phyloP scores from a whole-genome alignment of 2,329 filamentous ascomycete species.

The Mycosphaerella sp. region DNA sequence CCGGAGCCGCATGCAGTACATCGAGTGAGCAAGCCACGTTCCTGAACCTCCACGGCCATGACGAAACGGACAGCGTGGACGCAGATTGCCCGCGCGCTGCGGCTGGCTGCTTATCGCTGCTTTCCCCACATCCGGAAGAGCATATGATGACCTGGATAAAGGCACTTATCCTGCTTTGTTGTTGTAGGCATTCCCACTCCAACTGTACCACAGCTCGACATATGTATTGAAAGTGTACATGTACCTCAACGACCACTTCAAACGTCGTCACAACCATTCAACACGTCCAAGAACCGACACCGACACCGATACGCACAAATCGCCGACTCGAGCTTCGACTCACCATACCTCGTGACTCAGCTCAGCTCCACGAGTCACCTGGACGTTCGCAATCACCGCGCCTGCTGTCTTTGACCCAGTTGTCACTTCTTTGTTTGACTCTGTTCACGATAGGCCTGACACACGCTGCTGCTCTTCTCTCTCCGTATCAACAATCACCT shows the following conservation, averaged over 20 bases:
- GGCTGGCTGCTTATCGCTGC: slow-evolving; percentile 12
- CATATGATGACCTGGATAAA: slow-evolving; percentile 18
- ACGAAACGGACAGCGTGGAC: slow-evolving; percentile 13
- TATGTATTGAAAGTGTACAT: too few species aligned
- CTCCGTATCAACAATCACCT: slow-evolving; percentile 11
- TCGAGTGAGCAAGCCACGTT: slow-evolving; percentile 18
- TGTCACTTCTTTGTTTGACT: slow-evolving; percentile 12
- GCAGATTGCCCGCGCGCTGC: slow-evolving; percentile 8
- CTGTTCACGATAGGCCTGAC: neutral
- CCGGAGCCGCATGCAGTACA: slow-evolving; percentile 10
- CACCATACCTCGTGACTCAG: slow-evolving; percentile 11
- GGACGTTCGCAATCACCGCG: slow-evolving; percentile 2
- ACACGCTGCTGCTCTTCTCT: neutral
- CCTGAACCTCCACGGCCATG: slow-evolving; percentile 8
- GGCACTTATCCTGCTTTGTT: slow-evolving; percentile 15
- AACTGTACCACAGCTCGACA: too few species aligned
- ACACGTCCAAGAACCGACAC: slow-evolving; percentile 7
- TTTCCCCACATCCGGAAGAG: slow-evolving; percentile 12
- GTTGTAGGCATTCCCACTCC: too few species aligned
- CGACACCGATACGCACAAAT: slow-evolving; percentile 2
- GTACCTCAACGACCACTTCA: too few species aligned
- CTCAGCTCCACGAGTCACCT: slow-evolving; percentile 12
- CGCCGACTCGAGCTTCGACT: slow-evolving; percentile 5
- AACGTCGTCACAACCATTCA: neutral
- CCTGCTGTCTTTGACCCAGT: slow-evolving; percentile 15